Evolutionary conservation across 805 yeast species (phyloP), one percentile per base, ranked within the genome.

Genomic region (Pichia phayaonensis): DNA sequence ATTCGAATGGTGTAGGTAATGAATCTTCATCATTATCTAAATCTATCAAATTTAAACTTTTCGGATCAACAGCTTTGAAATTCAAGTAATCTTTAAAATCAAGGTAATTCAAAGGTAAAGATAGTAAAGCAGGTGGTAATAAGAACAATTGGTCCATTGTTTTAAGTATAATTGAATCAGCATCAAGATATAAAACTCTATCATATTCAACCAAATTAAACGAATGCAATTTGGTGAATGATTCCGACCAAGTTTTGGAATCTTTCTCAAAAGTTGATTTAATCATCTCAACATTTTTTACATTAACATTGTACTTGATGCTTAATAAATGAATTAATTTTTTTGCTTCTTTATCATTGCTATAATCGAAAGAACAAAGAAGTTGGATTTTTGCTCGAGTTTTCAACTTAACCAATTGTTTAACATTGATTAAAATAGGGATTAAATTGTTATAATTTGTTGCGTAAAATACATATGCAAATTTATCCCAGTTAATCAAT

Each of bases 391-490:
- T 69, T 0, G 80, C 79, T 47, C 71, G 66, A 1, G 76, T 64
- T 18, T 41, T 34, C 4, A 34, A 16, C 65, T 60, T 26, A 34
- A 68, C 61, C 45, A 83, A 59, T 26, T 65, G 66, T 3, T 67
- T 60, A 41, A 76, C 70, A 53, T 79, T 75, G 57, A 80, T 67
- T 41, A 81, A 56, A 3, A 82, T 76, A 44, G 77, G 71, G 53
- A 81, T 75, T 48, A 81, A 61, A 55, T 81, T 79, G 22, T 70
- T 66, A 11, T 67, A 56, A 49, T 74, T 69, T 0, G 87, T 79
- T 4, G 84, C 85, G 61, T 82, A 82, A 47, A 78, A 78, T 6
- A 81, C 78, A 59, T 83, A 83, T 0, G 85, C 86, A 40, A 62
- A 68, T 49, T 68, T 66, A 1, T 62, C 41, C 80, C 80, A 75